phyloP scores from a whole-genome alignment of 495 filamentous ascomycete genomes.

The Copromyces sp. region DNA sequence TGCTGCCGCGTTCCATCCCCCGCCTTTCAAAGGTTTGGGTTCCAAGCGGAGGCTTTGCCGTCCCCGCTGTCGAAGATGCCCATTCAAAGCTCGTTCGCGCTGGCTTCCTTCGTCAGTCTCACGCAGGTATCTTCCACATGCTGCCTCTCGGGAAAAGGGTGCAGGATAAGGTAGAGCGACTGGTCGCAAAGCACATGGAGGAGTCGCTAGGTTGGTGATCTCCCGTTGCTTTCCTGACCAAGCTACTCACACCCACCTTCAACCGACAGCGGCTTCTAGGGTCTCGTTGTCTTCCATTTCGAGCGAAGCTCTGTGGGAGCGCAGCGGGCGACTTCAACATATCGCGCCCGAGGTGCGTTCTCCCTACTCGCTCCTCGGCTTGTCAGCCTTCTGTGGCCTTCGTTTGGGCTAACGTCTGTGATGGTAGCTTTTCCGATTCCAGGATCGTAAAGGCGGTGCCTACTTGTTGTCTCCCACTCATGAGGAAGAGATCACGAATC shows the following conservation, averaged over 20 bases:
- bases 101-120: slow-evolving; percentile 77
- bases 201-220: slow-evolving; percentile 48
- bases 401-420: slow-evolving; percentile 4
- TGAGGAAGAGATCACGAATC: slow-evolving; percentile 86
- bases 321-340: slow-evolving; percentile 32
- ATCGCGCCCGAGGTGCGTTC: slow-evolving; percentile 31
- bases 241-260: neutral
- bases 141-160: slow-evolving; percentile 83
- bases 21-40: slow-evolving; percentile 69
- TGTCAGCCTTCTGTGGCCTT: neutral
- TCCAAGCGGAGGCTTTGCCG: slow-evolving; percentile 61
- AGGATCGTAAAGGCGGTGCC: slow-evolving; percentile 64
- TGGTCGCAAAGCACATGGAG: slow-evolving; percentile 87
- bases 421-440: slow-evolving; percentile 63
- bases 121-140: slow-evolving; percentile 87
- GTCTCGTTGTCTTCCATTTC: slow-evolving; percentile 83
- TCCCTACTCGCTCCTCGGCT: neutral
- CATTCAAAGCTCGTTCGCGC: slow-evolving; percentile 66
- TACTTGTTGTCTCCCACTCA: slow-evolving; percentile 87
- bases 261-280: slow-evolving; percentile 63
- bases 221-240: neutral
- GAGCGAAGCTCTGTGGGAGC: slow-evolving; percentile 72
- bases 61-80: slow-evolving; percentile 45
- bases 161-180: slow-evolving; percentile 73
- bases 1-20: slow-evolving; percentile 13